Evolutionary conservation across 176 grass and related monocot genomes (phyloP), one percentile per base, ranked within the genome.

Genomic region (Rhynchospora pubera): DNA sequence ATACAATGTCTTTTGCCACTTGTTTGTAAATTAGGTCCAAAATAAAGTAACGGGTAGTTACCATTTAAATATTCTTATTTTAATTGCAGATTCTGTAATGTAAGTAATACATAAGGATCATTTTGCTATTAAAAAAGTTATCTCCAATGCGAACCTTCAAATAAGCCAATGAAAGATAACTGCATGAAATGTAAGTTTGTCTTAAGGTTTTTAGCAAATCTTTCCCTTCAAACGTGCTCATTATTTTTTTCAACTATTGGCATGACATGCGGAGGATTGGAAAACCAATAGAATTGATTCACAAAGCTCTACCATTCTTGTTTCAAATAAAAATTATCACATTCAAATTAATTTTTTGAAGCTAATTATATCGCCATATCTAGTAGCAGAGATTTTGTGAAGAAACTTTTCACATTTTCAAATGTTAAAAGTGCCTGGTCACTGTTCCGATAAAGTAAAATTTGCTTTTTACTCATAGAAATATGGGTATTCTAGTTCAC

Each of bases 171-270:
- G 72, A 30, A 75, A 18, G 24, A 51, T 39, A 51, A 51, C 9
- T 51, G 48, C 48, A 51, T 51, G 48, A 26, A 52, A 55, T 55
- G 14, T 23, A 51, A 73, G n/a, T 73, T 73, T 24, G 69, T 73
- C 4, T 13, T 39, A 47, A 73, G 44, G 45, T 73, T 51, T 73
- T 12, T n/a, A 73, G 19, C 69, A 73, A 77, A 77, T 56, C 46
- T 77, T 77, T 56, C 72, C 7, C 23, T 77, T 55, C 72, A 77
- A 28, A 77, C 72, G 72, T 77, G 50, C 72, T 30, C 23, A 52
- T 56, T 56, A 9, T 74, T 69, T 44, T n/a, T 53, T 77, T 56
- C 50, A 32, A 53, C 55, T 53, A 55, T 55, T 52, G 23, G 48
- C 47, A 32, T 28, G 13, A 13, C 48, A 50, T 47, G 72, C 14